Evolutionary conservation across 2,329 filamentous ascomycete species (phyloP), one percentile per base, ranked within the genome.

Genomic region (Paecilomyces sp.): DNA sequence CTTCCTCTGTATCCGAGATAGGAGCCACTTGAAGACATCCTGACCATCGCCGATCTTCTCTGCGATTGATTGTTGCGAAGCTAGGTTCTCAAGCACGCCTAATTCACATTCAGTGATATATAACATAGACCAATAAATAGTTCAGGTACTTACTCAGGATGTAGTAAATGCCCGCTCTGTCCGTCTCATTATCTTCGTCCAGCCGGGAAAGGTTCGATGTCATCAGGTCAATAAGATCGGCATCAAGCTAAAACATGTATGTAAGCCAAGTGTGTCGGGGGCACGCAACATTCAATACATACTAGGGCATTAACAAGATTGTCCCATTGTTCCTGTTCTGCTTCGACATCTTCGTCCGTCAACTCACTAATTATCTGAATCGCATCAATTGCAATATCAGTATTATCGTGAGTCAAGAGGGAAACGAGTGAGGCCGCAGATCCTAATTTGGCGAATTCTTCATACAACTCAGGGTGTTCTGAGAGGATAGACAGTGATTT

Each of bases 331-430:
- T 85, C 85, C 66, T 92, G 87, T 61, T 88, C 86, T 1, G 90
- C 91, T 51, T 87, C 83, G 1, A 96, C 91, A 70, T 97, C 93
- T 71, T 99, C 92, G 68, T 97, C 94, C 13, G 91, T 95, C 65
- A 97, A 79, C 77, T 99, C 94, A 59, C 86, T 88, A 56, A 99
- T 85, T 54, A 97, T 90, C 77, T 97, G 90, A 56, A 96, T 87
- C 0, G 89, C 90, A 63, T 89, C 90, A 67, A 97, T 96, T 11
- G 94, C 92, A 64, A 99, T 95, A 70, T 99, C 94, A 0, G 92
- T 93, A 72, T 99, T 99, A 68, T 99, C 94, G 72, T 99, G 94
- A 15, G 93, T 88, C 55, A 99, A 79, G 57, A 99, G 76, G 1
- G 88, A 85, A 1, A 96, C 91, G 56, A 99, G 76, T 58, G 88